These are phyloP conservation scores for Fraxinus angustifolia DNA, from an alignment of 305 asterid genomes.

Conservation along the genomic window DNA sequence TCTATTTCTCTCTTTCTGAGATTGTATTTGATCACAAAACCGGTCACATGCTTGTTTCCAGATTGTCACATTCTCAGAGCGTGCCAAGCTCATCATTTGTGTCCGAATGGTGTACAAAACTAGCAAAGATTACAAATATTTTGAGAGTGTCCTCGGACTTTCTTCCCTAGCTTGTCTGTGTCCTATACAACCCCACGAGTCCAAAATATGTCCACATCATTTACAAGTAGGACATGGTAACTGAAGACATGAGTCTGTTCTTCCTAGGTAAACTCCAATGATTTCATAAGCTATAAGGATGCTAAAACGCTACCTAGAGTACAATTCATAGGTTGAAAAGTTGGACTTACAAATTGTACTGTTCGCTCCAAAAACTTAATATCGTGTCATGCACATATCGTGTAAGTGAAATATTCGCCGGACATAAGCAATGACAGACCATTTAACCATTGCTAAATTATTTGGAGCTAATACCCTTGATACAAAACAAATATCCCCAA, in stretches of 20 bases:
- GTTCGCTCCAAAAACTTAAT: background rate
- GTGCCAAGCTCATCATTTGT: background rate
- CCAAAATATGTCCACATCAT: background rate
- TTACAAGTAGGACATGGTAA: background rate
- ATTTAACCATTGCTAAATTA: background rate
- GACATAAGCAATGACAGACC: background rate
- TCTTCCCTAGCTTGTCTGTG: background rate
- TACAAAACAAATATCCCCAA: conserved; percentile 2
- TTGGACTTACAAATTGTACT: background rate
- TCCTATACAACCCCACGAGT: background rate
- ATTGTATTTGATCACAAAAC: background rate
- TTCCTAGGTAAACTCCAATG: background rate
- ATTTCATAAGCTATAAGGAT: background rate
- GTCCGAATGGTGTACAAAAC: background rate
- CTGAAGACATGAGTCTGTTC: background rate
- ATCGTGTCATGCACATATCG: background rate
- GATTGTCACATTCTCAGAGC: background rate
- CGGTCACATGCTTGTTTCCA: background rate
- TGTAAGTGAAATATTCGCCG: background rate
- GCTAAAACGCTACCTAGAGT: background rate
- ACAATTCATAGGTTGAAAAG: background rate
- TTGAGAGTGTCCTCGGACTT: background rate
- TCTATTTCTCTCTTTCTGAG: background rate
- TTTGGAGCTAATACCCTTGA: background rate
- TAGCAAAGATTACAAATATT: background rate